phyloP scores from a whole-genome alignment of 1,284 basidiomycete genomes.

The Ceratobasidium sp. region DNA sequence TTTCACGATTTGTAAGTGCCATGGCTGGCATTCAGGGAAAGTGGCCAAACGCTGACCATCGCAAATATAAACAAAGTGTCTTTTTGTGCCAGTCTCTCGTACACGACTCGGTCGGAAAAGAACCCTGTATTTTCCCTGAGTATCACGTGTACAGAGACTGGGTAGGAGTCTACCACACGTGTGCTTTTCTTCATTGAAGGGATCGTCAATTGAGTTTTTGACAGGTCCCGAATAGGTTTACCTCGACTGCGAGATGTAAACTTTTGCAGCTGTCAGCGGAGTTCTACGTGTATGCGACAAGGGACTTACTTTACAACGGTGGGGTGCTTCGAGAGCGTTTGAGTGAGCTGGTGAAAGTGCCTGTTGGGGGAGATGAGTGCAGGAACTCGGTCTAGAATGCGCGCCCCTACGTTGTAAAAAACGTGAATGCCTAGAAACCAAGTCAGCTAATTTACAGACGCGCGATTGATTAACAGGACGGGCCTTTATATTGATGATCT shows the following conservation, averaged over 20 bases:
- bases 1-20: too few species aligned
- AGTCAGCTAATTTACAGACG: not conserved
- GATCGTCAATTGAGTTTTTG: not conserved
- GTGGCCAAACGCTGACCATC: too few species aligned
- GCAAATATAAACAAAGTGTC: too few species aligned
- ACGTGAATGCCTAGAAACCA: conserved; percentile 76
- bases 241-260: conserved; percentile 85
- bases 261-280: conserved; percentile 61
- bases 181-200: conserved; percentile 47
- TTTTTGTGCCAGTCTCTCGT: too few species aligned
- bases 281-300: conserved; percentile 36
- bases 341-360: conserved; percentile 78
- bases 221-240: conserved; percentile 55
- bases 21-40: too few species aligned
- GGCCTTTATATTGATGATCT: conserved; percentile 81
- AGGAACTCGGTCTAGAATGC: not conserved
- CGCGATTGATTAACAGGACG: conserved; percentile 46
- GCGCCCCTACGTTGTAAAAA: conserved; percentile 85
- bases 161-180: not conserved
- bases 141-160: too few species aligned
- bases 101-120: too few species aligned
- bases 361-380: conserved; percentile 58
- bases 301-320: conserved; percentile 76
- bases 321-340: conserved; percentile 77
- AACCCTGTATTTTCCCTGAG: too few species aligned